phyloP scores from a whole-genome alignment of 805 yeast species.

The Kuraishia cidri region DNA sequence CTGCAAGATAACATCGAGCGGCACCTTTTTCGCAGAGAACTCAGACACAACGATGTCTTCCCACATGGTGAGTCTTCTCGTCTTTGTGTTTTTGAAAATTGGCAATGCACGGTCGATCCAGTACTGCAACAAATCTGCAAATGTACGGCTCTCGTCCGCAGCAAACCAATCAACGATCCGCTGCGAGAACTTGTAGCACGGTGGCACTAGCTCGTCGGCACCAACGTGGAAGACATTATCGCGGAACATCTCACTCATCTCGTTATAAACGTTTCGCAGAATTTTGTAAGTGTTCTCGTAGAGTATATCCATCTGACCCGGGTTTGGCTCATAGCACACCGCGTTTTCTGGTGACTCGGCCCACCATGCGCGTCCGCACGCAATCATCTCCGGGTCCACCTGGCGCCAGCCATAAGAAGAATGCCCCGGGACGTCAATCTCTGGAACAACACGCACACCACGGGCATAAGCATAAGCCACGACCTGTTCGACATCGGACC shows the following conservation, averaged over 20 bases:
- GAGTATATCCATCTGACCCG: slow-evolving; percentile 29
- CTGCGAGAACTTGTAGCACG: slow-evolving; percentile 23
- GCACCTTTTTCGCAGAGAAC: slow-evolving; percentile 16
- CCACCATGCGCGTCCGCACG: slow-evolving; percentile 24
- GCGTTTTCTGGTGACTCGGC: slow-evolving; percentile 9
- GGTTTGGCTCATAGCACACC: slow-evolving; percentile 28
- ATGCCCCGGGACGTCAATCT: slow-evolving; percentile 32
- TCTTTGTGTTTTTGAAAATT: slow-evolving; percentile 14
- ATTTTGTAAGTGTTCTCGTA: slow-evolving; percentile 22
- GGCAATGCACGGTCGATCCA: slow-evolving; percentile 27
- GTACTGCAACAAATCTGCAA: slow-evolving; percentile 20
- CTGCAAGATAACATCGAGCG: slow-evolving; percentile 25
- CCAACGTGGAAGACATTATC: slow-evolving; percentile 34
- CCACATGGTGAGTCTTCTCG: slow-evolving; percentile 28
- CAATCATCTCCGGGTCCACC: slow-evolving; percentile 20
- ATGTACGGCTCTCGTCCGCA: slow-evolving; percentile 15
- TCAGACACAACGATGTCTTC: slow-evolving; percentile 22
- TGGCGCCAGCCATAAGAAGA: slow-evolving; percentile 27
- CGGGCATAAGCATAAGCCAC: slow-evolving; percentile 22
- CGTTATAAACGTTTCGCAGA: slow-evolving; percentile 22
- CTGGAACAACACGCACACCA: slow-evolving; percentile 33
- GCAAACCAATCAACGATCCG: slow-evolving; percentile 18
- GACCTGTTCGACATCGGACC: slow-evolving; percentile 16
- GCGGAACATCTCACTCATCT: slow-evolving; percentile 19
- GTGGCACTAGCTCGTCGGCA: slow-evolving; percentile 24